phyloP scores from a whole-genome alignment of 768 basidiomycete genomes.

The Filobasidium floriforme region DNA sequence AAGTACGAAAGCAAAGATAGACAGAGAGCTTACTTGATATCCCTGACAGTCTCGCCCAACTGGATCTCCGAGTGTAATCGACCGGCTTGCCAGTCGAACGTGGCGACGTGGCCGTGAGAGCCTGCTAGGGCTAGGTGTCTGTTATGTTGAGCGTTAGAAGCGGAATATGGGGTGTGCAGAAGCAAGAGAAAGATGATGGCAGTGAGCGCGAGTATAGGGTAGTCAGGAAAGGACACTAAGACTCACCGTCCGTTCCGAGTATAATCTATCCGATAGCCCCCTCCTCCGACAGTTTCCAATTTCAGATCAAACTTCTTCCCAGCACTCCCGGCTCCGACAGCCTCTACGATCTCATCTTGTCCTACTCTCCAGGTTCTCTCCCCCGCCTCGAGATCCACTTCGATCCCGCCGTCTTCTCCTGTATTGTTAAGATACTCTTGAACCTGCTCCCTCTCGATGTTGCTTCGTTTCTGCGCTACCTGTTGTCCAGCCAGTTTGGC shows the following conservation, averaged over 20 bases:
- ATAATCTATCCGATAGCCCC: slow-evolving; percentile 70
- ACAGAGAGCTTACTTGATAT: slow-evolving; percentile 64
- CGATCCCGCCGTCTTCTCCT: slow-evolving; percentile 51
- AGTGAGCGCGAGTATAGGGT: background rate
- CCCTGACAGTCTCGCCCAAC: slow-evolving; percentile 78
- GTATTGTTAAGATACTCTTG: slow-evolving; percentile 39
- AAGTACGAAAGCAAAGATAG: background rate
- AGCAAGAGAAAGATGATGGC: background rate
- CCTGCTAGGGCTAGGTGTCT: slow-evolving; percentile 85
- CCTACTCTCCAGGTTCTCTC: slow-evolving; percentile 83
- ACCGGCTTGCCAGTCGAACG: slow-evolving; percentile 88
- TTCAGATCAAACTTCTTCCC: slow-evolving; percentile 61
- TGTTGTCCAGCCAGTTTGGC: slow-evolving; percentile 60
- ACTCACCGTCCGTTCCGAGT: slow-evolving; percentile 81
- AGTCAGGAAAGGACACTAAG: background rate
- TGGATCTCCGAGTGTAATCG: slow-evolving; percentile 79
- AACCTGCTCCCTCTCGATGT: slow-evolving; percentile 52
- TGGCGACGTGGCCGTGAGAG: slow-evolving; percentile 73
- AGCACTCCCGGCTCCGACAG: slow-evolving; percentile 37
- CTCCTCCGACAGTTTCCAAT: slow-evolving; percentile 62
- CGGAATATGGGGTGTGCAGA: slow-evolving; percentile 12
- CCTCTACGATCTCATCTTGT: slow-evolving; percentile 64
- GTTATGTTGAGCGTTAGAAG: no score
- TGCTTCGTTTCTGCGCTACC: slow-evolving; percentile 42
- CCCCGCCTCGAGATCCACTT: slow-evolving; percentile 62